Base-by-base conservation (phyloP, 192 early-diverging fungal species). In the Backusella tarrabulga region DNA sequence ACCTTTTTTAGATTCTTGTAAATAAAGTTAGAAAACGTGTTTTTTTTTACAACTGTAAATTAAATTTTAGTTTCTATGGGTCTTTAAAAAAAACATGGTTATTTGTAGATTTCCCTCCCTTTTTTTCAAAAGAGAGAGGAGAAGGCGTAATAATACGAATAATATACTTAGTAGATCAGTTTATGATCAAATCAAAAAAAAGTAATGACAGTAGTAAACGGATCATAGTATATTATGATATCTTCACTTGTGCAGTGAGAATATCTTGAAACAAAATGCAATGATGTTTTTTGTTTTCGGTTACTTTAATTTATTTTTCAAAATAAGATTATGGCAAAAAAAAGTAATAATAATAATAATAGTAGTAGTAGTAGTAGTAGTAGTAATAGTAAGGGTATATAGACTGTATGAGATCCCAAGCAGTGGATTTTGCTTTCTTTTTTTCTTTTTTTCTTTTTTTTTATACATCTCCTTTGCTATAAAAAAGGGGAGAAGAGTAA, bases 21-120 rank as follows among this genome's bases (percentile, higher is more conserved):
- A 21, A 36, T 52, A 42, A 44, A 44, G 72, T 36, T 60, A 74
- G 17, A 54, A 29, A 36, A 63, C 34, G 40, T 34, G 34, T 60
- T 70, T 70, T 36, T 40, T 70, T 14, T 19, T 9, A 38, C 35
- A 70, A 70, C 34, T 38, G 68, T 40, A 36, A 70, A 70, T 70
- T 40, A 35, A 70, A 70, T 40, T 34, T 70, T 40, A 70, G n/a
- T 5, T 36, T 34, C 38, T n/a, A 21, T 41, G 34, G 34, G 35
- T 3, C 19, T 42, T 70, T 12, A 23, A 63, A 63, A 26, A n/a
- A 50, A 50, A 50, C 46, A 50, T 50, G 46, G 46, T 50, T 50
- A 17, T 44, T n/a, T 50, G 19, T 50, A 50, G 17, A 17, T 50
- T 50, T n/a, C 19, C 46, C 46, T 50, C 46, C 19, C 46, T 50